phyloP scores from a whole-genome alignment of 257 asterid genomes.

The Solanum chmielewskii region DNA sequence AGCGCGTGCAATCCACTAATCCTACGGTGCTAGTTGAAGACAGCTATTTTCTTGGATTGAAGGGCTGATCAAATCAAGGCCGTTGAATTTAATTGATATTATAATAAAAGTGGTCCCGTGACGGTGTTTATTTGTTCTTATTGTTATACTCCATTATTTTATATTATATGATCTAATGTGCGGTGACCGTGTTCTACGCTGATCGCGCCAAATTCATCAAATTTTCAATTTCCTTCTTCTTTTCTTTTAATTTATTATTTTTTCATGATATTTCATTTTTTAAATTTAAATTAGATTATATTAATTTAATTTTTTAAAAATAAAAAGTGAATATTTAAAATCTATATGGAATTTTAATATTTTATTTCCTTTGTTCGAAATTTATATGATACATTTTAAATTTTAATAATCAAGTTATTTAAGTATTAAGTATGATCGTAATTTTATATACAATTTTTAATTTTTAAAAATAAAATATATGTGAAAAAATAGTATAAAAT shows the following conservation, averaged over 20 bases:
- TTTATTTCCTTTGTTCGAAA: fast-evolving
- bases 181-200: background rate
- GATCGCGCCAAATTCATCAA: background rate
- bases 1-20: background rate
- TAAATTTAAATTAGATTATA: too few species aligned
- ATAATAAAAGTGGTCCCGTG: background rate
- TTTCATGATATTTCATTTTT: too few species aligned
- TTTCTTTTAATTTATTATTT: background rate
- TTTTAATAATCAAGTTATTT: background rate
- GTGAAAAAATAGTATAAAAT: too few species aligned
- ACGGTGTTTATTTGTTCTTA: background rate
- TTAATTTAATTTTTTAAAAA: too few species aligned
- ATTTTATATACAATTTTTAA: too few species aligned
- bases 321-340: too few species aligned
- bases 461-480: too few species aligned
- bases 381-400: background rate
- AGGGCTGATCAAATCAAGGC: background rate
- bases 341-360: too few species aligned
- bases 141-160: too few species aligned
- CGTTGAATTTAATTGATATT: background rate
- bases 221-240: background rate
- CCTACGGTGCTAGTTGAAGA: background rate
- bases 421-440: background rate
- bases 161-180: background rate
- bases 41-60: background rate